A percentile compares a stretch with the other conserved stretches of the same genome.
phyloP scores from a whole-genome alignment of 345 rosid species.

The Gossypium sturtianum region DNA sequence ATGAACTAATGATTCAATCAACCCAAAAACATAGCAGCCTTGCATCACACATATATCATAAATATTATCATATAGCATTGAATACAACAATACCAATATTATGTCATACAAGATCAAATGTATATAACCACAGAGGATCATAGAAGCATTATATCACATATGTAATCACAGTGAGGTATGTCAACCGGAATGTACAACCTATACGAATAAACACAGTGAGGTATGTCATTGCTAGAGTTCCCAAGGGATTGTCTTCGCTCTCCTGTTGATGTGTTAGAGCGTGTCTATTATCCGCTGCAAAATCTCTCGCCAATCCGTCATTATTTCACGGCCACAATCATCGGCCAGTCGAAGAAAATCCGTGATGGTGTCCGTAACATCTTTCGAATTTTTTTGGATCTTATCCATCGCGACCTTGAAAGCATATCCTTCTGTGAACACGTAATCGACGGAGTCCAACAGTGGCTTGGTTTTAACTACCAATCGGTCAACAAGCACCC shows the following conservation, averaged over 20 bases:
- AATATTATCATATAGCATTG: no score
- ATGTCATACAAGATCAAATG: no score
- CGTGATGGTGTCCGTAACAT: conserved; percentile 46
- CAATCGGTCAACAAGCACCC: conserved; percentile 45
- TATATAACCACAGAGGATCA: no score
- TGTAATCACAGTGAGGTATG: no score
- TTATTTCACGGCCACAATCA: conserved; percentile 61
- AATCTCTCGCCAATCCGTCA: conserved; percentile 54
- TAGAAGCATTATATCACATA: no score
- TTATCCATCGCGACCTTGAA: conserved; percentile 64
- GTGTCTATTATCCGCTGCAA: conserved; percentile 49
- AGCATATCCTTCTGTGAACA: conserved; percentile 40
- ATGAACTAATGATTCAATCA: no score
- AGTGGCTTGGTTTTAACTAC: conserved; percentile 51
- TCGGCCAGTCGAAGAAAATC: conserved; percentile 51
- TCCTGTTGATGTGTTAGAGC: conserved; percentile 22
- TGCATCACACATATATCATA: no score
- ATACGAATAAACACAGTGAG: background rate
- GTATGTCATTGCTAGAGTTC: conserved; percentile 7
- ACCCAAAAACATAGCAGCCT: no score
- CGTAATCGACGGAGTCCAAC: conserved; percentile 44
- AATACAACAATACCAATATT: no score
- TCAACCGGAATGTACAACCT: no score
- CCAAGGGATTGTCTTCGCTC: conserved; percentile 26
- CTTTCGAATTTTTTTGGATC: conserved; percentile 62